Percentiles rank a stretch among this genome's conserved stretches.
Evolutionary conservation across 2,329 filamentous ascomycete genomes (phyloP).

Genomic region (Aspergillus hortae): DNA sequence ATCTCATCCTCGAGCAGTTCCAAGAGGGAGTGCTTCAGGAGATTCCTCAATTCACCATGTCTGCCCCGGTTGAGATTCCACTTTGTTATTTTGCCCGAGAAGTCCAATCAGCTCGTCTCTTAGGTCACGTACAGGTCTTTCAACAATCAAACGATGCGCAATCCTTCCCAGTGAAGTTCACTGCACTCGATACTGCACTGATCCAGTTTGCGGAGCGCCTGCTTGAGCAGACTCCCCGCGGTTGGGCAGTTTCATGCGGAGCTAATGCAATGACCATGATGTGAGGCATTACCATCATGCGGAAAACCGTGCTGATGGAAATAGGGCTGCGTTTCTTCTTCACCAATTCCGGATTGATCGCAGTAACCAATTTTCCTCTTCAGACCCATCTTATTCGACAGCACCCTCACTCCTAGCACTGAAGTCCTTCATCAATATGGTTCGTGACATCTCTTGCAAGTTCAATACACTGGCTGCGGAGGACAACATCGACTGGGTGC

Average conservation of each 20-base stretch:
- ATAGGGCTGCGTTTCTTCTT: neutral
- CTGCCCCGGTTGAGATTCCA: neutral
- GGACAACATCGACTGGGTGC: slow-evolving; percentile 1
- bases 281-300: neutral
- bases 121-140: slow-evolving; percentile 4
- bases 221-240: neutral
- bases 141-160: neutral
- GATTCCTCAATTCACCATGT: neutral
- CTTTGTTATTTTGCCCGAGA: slow-evolving; percentile 6
- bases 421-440: slow-evolving; percentile 2
- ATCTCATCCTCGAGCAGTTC: neutral
- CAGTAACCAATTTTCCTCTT: neutral
- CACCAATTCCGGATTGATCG: neutral
- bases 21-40: neutral
- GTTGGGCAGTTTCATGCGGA: neutral
- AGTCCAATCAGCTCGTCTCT: slow-evolving; percentile 1
- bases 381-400: neutral
- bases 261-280: neutral
- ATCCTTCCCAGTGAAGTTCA: neutral
- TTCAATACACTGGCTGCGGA: neutral
- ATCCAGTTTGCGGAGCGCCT: neutral
- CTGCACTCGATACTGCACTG: neutral
- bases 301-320: neutral
- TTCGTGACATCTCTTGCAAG: slow-evolving; percentile 6
- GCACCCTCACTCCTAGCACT: slow-evolving; percentile 1